Conservation (phyloP, 441 rosid species). For the Mallotus repandus region DNA sequence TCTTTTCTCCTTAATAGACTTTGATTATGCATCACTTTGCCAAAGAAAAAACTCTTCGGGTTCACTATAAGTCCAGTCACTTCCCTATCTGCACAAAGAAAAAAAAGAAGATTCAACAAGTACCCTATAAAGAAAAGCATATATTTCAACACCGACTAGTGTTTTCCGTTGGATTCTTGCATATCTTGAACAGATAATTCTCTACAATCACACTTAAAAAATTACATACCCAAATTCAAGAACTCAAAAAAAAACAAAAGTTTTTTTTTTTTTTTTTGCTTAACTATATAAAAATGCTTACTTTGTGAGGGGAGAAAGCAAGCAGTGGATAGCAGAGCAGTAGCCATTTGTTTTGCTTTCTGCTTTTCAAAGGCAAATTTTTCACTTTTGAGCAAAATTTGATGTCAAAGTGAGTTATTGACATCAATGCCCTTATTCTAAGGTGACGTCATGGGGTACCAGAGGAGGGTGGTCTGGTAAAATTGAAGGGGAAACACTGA, state of each 20-base stretch:
- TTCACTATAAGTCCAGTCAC: constrained; percentile 27
- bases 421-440: constrained; percentile 24
- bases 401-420: constrained; percentile 12
- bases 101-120: constrained; percentile 10
- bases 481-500: not conserved
- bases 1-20: constrained; percentile 25
- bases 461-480: constrained; percentile 31
- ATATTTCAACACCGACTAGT: not conserved
- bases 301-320: constrained; percentile 41
- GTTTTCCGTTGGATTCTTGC: not conserved
- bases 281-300: constrained; percentile 24
- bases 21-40: constrained; percentile 23
- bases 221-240: too few relatives aligned
- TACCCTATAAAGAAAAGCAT: not conserved
- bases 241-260: too few relatives aligned
- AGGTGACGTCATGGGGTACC: not conserved
- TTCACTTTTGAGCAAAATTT: not conserved
- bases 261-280: too few relatives aligned
- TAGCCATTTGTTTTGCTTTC: constrained; percentile 40
- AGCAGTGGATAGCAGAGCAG: constrained; percentile 38
- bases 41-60: constrained; percentile 39
- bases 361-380: constrained; percentile 6
- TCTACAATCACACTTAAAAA: not conserved
- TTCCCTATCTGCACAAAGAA: constrained; percentile 39
- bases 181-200: not conserved